Percentiles rank a stretch among this genome's conserved stretches.
phyloP scores from a whole-genome alignment of 208 protist genomes.

The Phytomonas sp. region DNA sequence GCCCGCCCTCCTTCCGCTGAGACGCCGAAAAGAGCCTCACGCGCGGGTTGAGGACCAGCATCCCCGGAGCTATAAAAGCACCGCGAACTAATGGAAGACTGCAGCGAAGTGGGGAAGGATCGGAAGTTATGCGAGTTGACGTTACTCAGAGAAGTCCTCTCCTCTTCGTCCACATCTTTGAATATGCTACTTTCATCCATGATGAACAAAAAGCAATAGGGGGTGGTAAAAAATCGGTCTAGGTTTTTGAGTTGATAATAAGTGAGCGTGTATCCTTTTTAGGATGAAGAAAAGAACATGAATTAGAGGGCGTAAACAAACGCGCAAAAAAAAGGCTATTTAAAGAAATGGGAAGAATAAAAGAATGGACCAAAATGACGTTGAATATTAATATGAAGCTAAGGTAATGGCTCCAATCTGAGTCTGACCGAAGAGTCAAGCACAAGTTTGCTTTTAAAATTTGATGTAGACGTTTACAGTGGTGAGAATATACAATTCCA shows the following conservation, averaged over 20 bases:
- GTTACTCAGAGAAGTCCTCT: neutral
- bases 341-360: constrained; percentile 5
- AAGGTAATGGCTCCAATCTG: neutral
- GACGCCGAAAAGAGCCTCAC: neutral
- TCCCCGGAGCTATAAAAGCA: neutral
- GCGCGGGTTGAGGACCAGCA: neutral
- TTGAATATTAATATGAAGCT: neutral
- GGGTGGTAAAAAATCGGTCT: neutral
- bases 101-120: neutral
- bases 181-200: neutral
- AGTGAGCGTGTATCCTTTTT: neutral
- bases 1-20: neutral
- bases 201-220: constrained; percentile 4
- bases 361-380: neutral
- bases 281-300: neutral
- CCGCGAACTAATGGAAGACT: neutral
- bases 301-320: neutral
- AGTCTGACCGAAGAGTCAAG: neutral
- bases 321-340: constrained; percentile 3
- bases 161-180: neutral
- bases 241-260: neutral
- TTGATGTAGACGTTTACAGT: neutral
- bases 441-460: neutral
- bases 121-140: neutral
- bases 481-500: neutral